A percentile compares a stretch with the other conserved stretches of the same genome.
Conservation (phyloP, 306 rosid genomes). For the Gynostemma pentaphyllum region DNA sequence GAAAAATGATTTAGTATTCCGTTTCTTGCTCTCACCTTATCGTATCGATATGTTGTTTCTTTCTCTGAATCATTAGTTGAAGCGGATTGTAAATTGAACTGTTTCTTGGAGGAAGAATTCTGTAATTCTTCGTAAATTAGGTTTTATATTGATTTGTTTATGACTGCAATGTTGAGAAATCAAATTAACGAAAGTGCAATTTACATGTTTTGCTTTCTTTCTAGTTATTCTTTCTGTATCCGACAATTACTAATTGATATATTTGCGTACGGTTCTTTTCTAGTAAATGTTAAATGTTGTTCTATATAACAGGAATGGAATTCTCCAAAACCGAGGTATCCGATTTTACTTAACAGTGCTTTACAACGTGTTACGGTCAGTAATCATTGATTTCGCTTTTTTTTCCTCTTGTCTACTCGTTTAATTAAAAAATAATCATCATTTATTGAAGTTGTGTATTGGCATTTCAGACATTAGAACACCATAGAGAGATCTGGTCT, state of each 20-base stretch:
- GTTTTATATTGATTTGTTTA: not conserved
- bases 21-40: not conserved
- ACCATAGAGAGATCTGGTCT: constrained; percentile 54
- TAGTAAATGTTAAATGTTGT: not conserved
- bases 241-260: not conserved
- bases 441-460: not conserved
- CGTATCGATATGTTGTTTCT: not conserved
- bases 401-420: not conserved
- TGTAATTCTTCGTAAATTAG: not conserved
- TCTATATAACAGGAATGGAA: constrained; percentile 44
- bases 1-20: not conserved
- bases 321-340: constrained; percentile 62
- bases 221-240: not conserved
- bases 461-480: constrained; percentile 15
- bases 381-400: constrained; percentile 22
- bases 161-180: not conserved
- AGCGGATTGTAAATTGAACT: not conserved
- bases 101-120: not conserved
- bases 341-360: constrained; percentile 55
- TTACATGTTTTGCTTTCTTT: not conserved
- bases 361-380: constrained; percentile 46
- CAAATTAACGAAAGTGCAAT: not conserved
- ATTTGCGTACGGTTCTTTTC: not conserved
- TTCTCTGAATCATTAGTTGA: not conserved
- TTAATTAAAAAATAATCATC: not conserved